Conservation (phyloP, 2,329 filamentous ascomycete genomes). For the Paracorniculantispora psalliotae region DNA sequence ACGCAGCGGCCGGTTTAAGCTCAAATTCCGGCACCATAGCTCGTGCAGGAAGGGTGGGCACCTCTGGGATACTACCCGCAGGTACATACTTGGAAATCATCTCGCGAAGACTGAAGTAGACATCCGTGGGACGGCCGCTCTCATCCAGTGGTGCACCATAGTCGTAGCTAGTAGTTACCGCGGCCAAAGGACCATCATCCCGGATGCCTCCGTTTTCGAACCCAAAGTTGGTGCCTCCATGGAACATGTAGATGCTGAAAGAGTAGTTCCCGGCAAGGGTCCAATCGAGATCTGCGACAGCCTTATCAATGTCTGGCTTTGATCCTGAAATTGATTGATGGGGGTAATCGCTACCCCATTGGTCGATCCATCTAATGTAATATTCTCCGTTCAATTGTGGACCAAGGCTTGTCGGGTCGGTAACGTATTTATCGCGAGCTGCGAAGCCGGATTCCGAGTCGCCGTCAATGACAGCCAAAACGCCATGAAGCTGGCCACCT, state of each 20-base stretch:
- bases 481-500: slow-evolving; percentile 38
- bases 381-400: slow-evolving; percentile 46
- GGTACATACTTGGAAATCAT: slow-evolving; percentile 34
- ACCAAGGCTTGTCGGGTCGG: slow-evolving; percentile 36
- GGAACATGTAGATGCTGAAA: slow-evolving; percentile 49
- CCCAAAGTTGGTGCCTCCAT: slow-evolving; percentile 47
- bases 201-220: slow-evolving; percentile 43
- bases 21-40: slow-evolving; percentile 31
- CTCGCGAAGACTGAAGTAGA: slow-evolving; percentile 37
- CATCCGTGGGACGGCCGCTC: slow-evolving; percentile 39
- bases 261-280: slow-evolving; percentile 35
- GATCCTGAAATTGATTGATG: slow-evolving; percentile 31
- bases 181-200: slow-evolving; percentile 31
- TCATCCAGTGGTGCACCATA: slow-evolving; percentile 47
- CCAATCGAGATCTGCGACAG: slow-evolving; percentile 31
- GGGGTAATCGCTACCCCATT: slow-evolving; percentile 35
- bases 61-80: slow-evolving; percentile 31
- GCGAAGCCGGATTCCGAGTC: slow-evolving; percentile 35
- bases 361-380: slow-evolving; percentile 39
- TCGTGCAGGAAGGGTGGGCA: slow-evolving; percentile 28
- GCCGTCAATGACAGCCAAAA: slow-evolving; percentile 43
- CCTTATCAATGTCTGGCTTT: slow-evolving; percentile 20
- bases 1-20: slow-evolving; percentile 30
- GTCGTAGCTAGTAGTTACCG: slow-evolving; percentile 45
- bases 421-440: slow-evolving; percentile 38